phyloP scores from a whole-genome alignment of 305 asterid species.

The Fraxinus paxiana region DNA sequence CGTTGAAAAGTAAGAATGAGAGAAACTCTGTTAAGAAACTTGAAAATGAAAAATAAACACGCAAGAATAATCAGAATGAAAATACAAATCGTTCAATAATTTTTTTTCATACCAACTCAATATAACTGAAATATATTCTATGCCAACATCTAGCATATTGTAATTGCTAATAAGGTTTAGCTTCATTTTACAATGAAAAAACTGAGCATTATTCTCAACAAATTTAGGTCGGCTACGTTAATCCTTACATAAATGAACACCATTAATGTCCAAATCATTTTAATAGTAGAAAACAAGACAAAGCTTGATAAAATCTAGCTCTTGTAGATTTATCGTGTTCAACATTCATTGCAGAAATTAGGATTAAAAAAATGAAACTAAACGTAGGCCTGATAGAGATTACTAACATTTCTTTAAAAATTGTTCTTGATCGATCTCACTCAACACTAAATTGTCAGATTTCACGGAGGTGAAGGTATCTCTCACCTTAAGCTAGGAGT shows the following conservation, averaged over 20 bases:
- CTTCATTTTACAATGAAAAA: background rate
- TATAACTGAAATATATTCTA: background rate
- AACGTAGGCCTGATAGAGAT: background rate
- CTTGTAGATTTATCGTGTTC: conserved; percentile 15
- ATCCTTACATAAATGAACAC: background rate
- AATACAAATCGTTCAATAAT: background rate
- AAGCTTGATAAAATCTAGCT: conserved; percentile 8
- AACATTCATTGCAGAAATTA: conserved; percentile 10
- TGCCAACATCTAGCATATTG: background rate
- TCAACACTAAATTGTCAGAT: background rate
- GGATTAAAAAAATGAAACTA: background rate
- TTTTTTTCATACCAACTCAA: background rate
- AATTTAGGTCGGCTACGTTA: background rate
- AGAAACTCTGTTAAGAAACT: background rate
- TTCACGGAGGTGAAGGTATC: background rate
- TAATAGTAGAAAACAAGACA: conserved; percentile 6
- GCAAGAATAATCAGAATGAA: background rate
- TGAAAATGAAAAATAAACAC: background rate
- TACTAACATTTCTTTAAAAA: background rate
- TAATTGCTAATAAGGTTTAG: background rate
- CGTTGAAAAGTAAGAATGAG: background rate
- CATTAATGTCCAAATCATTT: background rate
- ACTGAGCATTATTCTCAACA: background rate
- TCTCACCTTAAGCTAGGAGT: conserved; percentile 31
- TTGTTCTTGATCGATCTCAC: background rate